Evolutionary conservation across 345 rosid genomes (phyloP).

Genomic region (Mallotus nudiflorus): DNA sequence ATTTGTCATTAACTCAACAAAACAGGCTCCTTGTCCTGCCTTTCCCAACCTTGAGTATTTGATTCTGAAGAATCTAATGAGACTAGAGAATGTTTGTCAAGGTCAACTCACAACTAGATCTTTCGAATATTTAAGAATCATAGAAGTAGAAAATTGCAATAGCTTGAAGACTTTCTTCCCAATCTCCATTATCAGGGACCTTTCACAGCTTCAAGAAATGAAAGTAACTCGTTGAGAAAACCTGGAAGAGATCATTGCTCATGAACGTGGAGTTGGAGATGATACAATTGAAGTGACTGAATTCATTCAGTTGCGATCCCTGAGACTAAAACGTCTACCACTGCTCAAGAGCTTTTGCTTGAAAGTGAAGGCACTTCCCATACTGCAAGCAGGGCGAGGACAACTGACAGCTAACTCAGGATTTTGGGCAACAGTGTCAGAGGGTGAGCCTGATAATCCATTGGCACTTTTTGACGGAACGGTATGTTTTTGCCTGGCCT

Average conservation of each 20-base stretch:
- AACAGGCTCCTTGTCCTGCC: background rate
- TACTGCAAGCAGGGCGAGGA: background rate
- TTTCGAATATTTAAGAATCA: constrained; percentile 16
- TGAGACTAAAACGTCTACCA: background rate
- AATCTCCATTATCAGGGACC: constrained; percentile 11
- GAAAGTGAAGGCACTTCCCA: background rate
- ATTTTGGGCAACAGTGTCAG: background rate
- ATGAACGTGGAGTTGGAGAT: constrained; percentile 4
- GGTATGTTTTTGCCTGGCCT: background rate
- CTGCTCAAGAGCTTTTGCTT: constrained; percentile 13
- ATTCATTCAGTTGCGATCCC: background rate
- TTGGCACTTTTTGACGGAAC: constrained; percentile 2
- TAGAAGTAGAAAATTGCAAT: constrained; percentile 5
- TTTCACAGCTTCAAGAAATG: constrained; percentile 22
- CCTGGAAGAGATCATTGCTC: constrained; percentile 18
- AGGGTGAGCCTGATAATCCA: background rate
- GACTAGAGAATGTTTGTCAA: constrained; percentile 16
- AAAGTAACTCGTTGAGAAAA: constrained; percentile 11
- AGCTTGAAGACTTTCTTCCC: constrained; percentile 18
- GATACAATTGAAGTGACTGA: background rate
- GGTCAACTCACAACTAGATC: background rate
- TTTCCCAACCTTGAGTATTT: constrained; percentile 19
- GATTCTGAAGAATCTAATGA: constrained; percentile 4
- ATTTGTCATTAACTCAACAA: background rate
- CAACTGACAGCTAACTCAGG: background rate